phyloP scores from a whole-genome alignment of 768 basidiomycete species.

The Rhodotorula taiwanensis region DNA sequence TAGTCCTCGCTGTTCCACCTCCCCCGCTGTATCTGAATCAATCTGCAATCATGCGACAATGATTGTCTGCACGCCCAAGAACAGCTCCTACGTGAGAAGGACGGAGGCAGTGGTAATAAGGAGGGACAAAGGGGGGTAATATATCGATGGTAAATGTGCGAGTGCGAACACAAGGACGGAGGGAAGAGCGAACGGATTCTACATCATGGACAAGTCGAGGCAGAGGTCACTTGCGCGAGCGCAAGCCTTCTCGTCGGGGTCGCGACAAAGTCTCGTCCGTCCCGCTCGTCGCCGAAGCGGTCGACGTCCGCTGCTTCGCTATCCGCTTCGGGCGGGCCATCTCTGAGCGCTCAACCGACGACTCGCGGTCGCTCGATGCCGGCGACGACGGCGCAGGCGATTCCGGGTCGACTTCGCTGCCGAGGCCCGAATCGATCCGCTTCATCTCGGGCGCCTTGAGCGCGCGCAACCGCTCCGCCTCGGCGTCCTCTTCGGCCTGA shows the following conservation, averaged over 20 bases:
- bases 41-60: no score
- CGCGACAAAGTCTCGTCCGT: no score
- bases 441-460: conserved; percentile 2
- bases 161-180: not conserved
- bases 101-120: not conserved
- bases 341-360: not conserved
- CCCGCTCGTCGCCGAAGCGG: not conserved
- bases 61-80: not conserved
- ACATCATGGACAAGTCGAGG: not conserved
- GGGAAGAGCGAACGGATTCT: not conserved
- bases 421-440: conserved; percentile 8
- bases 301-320: not conserved
- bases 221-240: conserved; percentile 10
- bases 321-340: conserved; percentile 3
- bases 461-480: no score
- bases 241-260: conserved; percentile 7
- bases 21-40: no score
- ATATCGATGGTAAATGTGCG: not conserved
- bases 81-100: not conserved
- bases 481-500: not conserved
- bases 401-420: conserved; percentile 2
- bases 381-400: not conserved
- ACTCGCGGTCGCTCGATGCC: conserved; percentile 1
- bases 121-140: not conserved
- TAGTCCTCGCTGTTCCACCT: no score